Evolutionary conservation across 176 grass and related monocot genomes (phyloP), one percentile per base, ranked within the genome.

Genomic region (Rhynchospora pubera): DNA sequence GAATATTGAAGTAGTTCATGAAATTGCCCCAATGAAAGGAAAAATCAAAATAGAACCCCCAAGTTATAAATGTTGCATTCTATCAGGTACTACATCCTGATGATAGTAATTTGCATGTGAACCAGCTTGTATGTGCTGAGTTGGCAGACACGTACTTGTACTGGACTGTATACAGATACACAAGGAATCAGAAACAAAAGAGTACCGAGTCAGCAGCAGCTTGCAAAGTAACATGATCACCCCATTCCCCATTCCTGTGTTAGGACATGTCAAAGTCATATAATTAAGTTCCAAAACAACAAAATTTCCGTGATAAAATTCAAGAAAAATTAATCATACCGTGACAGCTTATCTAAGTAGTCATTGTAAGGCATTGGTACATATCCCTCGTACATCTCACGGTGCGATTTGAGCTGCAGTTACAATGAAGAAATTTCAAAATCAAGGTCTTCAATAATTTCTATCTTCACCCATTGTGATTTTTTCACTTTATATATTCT

Each of bases 191-290:
- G 13, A 79, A 80, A 42, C 22, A 64, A 88, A 82, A 62, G 78
- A 67, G 84, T 83, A 99, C 96, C 78, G 85, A 88, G 86, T 99
- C 96, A 86, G 96, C 87, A 84, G 96, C 92, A 71, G 95, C 95
- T 81, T 98, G 95, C 83, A 98, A 84, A 59, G 95, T 98, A 45
- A 98, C 95, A 85, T 98, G 95, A 53, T 98, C 95, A 84, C 95
- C 95, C 95, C 95, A 98, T 91, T 98, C 90, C 34, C 95, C 92
- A 0, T 52, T 89, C 79, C 95, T 98, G 81, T 84, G 79, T 74
- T 59, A 50, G 73, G 65, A 85, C 51, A 81, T 79, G 67, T 57
- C 18, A 79, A 46, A 82, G 28, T n/a, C n/a, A 88, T 68, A 83
- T 14, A 84, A 45, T 70, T 12, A 62, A 81, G 43, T 12, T 44